phyloP scores from a whole-genome alignment of 148 eudicot species.

The Nyssa sinensis region DNA sequence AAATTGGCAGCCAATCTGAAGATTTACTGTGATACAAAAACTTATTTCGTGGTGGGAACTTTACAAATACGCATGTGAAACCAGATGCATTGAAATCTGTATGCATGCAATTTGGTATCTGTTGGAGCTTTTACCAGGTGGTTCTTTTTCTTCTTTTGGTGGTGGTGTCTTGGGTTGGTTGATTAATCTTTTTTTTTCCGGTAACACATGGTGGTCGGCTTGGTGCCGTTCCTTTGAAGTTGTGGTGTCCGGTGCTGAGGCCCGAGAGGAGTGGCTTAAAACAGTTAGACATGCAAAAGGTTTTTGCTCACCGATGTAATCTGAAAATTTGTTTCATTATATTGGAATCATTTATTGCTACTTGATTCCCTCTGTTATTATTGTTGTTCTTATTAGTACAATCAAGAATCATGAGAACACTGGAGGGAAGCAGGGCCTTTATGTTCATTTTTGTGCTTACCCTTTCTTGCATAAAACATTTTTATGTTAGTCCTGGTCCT shows the following conservation, averaged over 20 bases:
- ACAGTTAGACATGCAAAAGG: no score
- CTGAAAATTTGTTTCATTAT: not conserved
- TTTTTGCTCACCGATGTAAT: not conserved
- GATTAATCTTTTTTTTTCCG: not conserved
- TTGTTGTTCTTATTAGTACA: no score
- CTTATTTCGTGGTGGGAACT: not conserved
- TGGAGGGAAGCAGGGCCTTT: no score
- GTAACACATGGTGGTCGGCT: not conserved
- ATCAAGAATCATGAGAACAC: no score
- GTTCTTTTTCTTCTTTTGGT: not conserved
- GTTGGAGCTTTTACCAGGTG: not conserved
- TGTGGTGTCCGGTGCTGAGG: not conserved
- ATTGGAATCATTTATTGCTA: no score
- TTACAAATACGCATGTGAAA: not conserved
- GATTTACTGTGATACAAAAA: conserved; percentile 1
- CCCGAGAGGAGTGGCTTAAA: not conserved
- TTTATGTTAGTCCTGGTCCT: no score
- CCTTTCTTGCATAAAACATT: no score
- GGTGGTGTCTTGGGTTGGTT: not conserved
- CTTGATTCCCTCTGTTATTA: no score
- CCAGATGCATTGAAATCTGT: not conserved
- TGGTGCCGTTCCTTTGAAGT: not conserved
- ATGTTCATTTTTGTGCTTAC: no score
- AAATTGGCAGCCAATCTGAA: conserved; percentile 1
- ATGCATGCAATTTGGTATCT: not conserved